Evolutionary conservation across 75 land plant species (phyloP).

Genomic region (Ceratopteris richardii): DNA sequence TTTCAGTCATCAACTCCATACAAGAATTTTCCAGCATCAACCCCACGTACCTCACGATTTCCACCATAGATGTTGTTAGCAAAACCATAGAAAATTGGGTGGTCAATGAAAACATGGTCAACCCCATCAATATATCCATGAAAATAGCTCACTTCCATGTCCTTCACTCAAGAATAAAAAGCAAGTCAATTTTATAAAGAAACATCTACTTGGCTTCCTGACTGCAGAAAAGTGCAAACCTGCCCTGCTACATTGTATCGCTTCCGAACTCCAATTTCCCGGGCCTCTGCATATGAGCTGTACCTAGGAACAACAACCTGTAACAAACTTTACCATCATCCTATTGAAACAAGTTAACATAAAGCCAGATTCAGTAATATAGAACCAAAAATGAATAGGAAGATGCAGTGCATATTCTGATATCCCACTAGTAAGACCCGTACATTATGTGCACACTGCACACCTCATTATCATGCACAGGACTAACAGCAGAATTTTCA

Average conservation of each 20-base stretch:
- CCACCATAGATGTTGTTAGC: slow-evolving; percentile 85
- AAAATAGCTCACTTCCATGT: slow-evolving; percentile 63
- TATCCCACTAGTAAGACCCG: no score
- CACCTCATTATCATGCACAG: no score
- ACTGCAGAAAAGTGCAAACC: no score
- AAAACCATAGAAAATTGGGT: slow-evolving; percentile 42
- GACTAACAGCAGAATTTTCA: no score
- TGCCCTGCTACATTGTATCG: slow-evolving; percentile 71
- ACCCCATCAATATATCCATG: slow-evolving; percentile 89
- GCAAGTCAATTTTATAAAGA: background rate
- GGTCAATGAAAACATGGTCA: slow-evolving; percentile 84
- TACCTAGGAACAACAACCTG: slow-evolving; percentile 88
- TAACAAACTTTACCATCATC: background rate
- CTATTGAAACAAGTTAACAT: background rate
- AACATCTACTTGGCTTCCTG: no score
- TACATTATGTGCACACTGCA: no score
- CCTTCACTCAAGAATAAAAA: slow-evolving; percentile 35
- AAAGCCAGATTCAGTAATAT: background rate
- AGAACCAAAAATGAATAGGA: no score
- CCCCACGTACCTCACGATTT: slow-evolving; percentile 57
- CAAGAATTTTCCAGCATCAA: no score
- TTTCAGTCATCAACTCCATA: no score
- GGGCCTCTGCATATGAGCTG: slow-evolving; percentile 59
- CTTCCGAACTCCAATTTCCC: slow-evolving; percentile 56
- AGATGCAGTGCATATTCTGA: no score